phyloP scores from a whole-genome alignment of 768 basidiomycete genomes.

The Suillus tomentosus region DNA sequence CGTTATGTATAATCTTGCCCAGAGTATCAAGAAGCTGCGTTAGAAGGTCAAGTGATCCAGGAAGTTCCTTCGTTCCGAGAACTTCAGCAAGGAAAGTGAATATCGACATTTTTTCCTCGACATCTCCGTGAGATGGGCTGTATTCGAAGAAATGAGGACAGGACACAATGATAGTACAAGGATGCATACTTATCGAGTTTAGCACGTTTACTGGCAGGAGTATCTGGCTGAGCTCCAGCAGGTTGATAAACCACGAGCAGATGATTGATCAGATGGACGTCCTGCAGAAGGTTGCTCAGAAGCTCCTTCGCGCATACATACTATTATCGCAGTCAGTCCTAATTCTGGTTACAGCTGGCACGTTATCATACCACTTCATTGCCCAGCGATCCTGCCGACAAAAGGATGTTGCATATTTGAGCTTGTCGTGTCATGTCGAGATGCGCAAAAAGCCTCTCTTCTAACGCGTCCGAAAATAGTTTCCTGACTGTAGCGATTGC shows the following conservation, averaged over 20 bases:
- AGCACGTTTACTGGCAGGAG: conserved; percentile 64
- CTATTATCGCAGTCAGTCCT: conserved; percentile 29
- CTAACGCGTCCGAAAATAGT: conserved; percentile 46
- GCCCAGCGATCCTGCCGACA: conserved; percentile 52
- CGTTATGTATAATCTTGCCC: conserved; percentile 59
- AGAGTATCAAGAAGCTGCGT: conserved; percentile 73
- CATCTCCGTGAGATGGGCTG: conserved; percentile 25
- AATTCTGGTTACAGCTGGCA: neutral
- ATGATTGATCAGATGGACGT: conserved; percentile 53
- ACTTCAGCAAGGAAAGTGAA: conserved; percentile 70
- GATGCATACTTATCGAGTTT: conserved; percentile 54
- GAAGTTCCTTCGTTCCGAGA: conserved; percentile 60
- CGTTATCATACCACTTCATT: conserved; percentile 47
- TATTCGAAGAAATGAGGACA: neutral
- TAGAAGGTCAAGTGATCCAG: conserved; percentile 72
- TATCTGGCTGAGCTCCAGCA: conserved; percentile 36
- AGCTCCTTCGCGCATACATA: conserved; percentile 50
- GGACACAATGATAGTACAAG: neutral
- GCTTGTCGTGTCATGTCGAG: conserved; percentile 56
- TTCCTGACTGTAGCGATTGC: conserved; percentile 39
- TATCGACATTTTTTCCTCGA: conserved; percentile 45
- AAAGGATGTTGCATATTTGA: conserved; percentile 55
- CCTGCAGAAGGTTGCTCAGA: conserved; percentile 48
- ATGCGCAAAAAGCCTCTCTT: conserved; percentile 55
- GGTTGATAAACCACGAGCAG: conserved; percentile 56